Evolutionary conservation across 192 early-diverging fungal species (phyloP).

Genomic region (Mortierella alpina): DNA sequence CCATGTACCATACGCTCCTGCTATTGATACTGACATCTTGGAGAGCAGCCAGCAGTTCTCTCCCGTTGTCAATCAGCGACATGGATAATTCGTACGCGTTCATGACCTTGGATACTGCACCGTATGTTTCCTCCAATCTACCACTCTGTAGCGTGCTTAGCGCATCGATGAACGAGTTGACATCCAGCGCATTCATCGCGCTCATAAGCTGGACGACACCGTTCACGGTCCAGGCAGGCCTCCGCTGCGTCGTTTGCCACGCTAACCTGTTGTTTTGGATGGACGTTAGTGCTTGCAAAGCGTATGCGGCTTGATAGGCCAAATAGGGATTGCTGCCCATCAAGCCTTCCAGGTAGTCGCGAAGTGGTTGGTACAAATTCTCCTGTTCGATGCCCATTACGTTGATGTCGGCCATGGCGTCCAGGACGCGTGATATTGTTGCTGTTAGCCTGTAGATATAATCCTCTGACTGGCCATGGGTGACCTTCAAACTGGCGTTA

Average conservation of each 20-base stretch:
- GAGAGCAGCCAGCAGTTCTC: constrained; percentile 9
- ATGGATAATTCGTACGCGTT: not conserved
- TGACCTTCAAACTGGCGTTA: not conserved
- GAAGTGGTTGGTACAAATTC: not conserved
- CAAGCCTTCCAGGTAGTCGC: not conserved
- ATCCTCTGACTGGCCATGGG: constrained; percentile 1
- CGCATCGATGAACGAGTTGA: not conserved
- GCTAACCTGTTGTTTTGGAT: too few relatives aligned
- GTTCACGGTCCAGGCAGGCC: not conserved
- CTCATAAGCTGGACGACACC: not conserved
- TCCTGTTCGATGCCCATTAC: not conserved
- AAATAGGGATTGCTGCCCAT: not conserved
- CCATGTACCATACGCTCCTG: not conserved
- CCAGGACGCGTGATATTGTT: constrained; percentile 2
- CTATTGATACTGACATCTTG: not conserved
- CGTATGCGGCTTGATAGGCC: not conserved
- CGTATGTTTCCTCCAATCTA: not conserved
- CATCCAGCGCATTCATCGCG: not conserved
- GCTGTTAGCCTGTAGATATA: constrained; percentile 6
- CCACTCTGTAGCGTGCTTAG: not conserved
- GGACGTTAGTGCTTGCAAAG: too few relatives aligned
- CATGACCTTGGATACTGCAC: not conserved
- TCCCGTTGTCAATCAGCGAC: not conserved
- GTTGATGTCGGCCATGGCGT: not conserved
- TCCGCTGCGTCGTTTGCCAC: not conserved